These are phyloP conservation scores for Ceratocystis lukuohia DNA, from an alignment of 2,329 filamentous ascomycete genomes.

Conservation along the genomic window DNA sequence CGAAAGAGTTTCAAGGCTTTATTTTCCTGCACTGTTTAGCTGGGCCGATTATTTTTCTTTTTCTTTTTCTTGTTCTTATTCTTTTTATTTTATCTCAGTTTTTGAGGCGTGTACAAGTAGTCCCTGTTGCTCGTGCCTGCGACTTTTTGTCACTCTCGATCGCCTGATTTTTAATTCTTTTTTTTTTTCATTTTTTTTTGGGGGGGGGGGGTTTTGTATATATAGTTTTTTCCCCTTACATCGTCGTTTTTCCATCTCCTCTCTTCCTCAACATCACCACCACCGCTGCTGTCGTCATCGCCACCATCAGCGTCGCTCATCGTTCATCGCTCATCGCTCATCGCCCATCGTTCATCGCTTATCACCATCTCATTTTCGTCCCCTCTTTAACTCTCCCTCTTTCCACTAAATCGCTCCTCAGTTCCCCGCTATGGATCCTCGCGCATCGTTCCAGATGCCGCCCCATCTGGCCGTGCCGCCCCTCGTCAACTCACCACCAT, in stretches of 20 bases:
- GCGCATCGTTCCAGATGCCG: conserved; percentile 44
- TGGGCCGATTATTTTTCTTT: background rate
- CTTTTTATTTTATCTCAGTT: background rate
- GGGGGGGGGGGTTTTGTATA: background rate
- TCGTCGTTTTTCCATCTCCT: background rate
- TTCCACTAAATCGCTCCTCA: background rate
- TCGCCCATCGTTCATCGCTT: background rate
- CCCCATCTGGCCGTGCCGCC: conserved; percentile 38
- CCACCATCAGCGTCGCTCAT: background rate
- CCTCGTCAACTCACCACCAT: conserved; percentile 52
- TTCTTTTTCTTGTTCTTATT: background rate
- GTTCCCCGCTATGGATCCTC: conserved; percentile 35
- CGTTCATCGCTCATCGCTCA: too few relatives aligned
- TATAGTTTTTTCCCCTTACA: too few relatives aligned
- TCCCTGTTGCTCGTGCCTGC: background rate
- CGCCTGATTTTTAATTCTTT: background rate
- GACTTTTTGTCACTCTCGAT: background rate
- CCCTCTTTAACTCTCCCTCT: background rate
- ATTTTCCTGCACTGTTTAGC: too few relatives aligned
- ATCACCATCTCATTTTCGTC: background rate
- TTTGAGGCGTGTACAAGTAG: background rate
- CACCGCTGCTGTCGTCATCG: background rate
- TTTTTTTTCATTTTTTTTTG: background rate
- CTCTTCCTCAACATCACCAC: background rate
- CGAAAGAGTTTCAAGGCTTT: background rate